Evolutionary conservation across 495 filamentous ascomycete genomes (phyloP), one percentile per base, ranked within the genome.

Genomic region (Neurospora sp.): DNA sequence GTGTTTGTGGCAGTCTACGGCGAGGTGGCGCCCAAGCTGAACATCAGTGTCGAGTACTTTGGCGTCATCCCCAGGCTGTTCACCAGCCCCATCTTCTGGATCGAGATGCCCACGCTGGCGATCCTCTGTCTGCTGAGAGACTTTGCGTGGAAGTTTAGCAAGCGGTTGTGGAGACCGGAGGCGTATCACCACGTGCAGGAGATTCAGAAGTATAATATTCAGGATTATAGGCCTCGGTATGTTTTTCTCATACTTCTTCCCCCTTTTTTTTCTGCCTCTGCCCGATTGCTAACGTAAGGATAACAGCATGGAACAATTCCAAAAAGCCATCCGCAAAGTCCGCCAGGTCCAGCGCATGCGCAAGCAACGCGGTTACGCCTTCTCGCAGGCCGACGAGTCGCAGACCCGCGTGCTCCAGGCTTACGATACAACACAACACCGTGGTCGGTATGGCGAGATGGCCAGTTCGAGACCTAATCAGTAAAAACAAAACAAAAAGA

Each of bases 121-220:
- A 85, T 90, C 12, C 78, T 98, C 42, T 98, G 94, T 80, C 87
- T 98, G n/a, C 83, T 93, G 37, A 86, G 96, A 75, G 96, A 99
- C 81, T 94, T 97, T 80, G 89, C 92, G 20, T 89, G 81, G 90
- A 92, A 92, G 79, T 94, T 93, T 78, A 90, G 90, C 75, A 98
- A 97, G 85, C 90, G 96, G 46, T 96, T 99, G 92, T 98, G 98
- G 84, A 90, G 89, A 73, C 96, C 96, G 46, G 92, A 98, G 84
- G 89, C 93, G 40, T 99, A 99, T 78, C 96, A 99, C 77, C 96
- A 99, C 81, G 93, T 99, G 62, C 96, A 99, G 84, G 96, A 99
- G 83, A 99, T 99, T 76, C 96, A 99, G 82, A 99, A 99, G 83
- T 99, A 97, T 84, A 99, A 99, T 78, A 96, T 99, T 71, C 96